Evolutionary conservation across 2,329 filamentous ascomycete genomes (phyloP), one percentile per base, ranked within the genome.

Genomic region (Trichoderma sp.): DNA sequence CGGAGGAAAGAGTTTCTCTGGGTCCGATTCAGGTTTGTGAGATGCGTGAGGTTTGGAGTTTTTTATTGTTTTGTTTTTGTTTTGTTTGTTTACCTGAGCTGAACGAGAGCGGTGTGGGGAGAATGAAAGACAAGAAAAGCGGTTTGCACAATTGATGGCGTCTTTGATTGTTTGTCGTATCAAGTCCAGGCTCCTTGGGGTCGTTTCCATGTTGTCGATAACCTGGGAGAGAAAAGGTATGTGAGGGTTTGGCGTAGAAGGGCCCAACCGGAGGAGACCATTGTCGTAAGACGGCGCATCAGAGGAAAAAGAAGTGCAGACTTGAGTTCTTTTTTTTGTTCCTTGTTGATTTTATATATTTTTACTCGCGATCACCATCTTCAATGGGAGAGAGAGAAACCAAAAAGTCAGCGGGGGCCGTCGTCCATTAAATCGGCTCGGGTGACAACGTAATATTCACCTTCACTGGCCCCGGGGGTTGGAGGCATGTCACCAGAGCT

Each of bases 391-490:
- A 71, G 74, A 71, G 70, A 75, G 62, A 74, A 77, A 71, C 73
- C 26, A 60, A 73, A 74, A 74, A 74, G 78, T 81, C 78, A 80
- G 79, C 78, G 75, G 64, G 76, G 74, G 71, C 56, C 65, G 75
- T 80, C 78, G 75, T 75, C 74, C 67, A 67, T 67, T 74, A 78
- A 75, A 73, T 80, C 76, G 72, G 76, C 77, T 72, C 73, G 76
- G 73, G 78, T 76, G 74, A 79, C 79, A 77, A 82, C 79, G 76
- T 82, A 80, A 80, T 86, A 86, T 85, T 89, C 86, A 89, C 87
- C 87, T 88, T 90, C 88, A 83, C 87, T 89, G 80, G 85, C 86
- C 76, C 86, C 86, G 64, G 88, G 88, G 66, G 87, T 89, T 70
- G 87, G 87, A 77, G 87, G 88, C 85, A 89, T 87, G 76, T 86